Evolutionary conservation across 257 asterid species (phyloP).

Genomic region (Leptodermis oblonga): DNA sequence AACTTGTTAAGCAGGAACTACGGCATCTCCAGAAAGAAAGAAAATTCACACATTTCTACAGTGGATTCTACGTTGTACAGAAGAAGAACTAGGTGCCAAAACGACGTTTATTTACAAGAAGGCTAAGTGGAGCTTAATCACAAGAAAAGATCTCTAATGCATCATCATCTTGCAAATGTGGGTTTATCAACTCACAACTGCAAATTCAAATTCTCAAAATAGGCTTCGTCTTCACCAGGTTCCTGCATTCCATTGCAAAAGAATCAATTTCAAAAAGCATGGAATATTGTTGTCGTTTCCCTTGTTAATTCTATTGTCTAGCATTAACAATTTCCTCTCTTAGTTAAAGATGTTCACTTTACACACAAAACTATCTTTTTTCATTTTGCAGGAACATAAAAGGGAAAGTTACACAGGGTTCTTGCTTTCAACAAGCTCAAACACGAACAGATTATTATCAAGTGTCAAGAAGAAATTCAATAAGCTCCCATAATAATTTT

Average conservation of each 20-base stretch:
- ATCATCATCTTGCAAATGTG: background rate
- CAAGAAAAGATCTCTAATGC: background rate
- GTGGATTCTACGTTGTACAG: background rate
- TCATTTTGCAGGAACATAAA: background rate
- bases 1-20: too few species aligned
- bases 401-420: background rate
- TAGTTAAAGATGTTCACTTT: background rate
- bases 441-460: background rate
- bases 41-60: background rate
- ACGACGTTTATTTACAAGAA: slow-evolving; percentile 4
- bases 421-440: background rate
- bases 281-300: background rate
- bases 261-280: background rate
- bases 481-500: background rate
- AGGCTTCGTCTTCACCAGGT: background rate
- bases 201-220: slow-evolving; percentile 12
- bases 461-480: background rate
- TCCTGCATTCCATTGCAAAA: slow-evolving; percentile 19
- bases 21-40: background rate
- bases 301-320: background rate
- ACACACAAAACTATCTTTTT: too few species aligned
- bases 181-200: slow-evolving; percentile 7
- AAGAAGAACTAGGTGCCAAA: background rate
- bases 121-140: background rate
- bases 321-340: background rate